These are phyloP conservation scores for Candida sp. DNA, from an alignment of 1,139 yeast genomes.

Conservation along the genomic window DNA sequence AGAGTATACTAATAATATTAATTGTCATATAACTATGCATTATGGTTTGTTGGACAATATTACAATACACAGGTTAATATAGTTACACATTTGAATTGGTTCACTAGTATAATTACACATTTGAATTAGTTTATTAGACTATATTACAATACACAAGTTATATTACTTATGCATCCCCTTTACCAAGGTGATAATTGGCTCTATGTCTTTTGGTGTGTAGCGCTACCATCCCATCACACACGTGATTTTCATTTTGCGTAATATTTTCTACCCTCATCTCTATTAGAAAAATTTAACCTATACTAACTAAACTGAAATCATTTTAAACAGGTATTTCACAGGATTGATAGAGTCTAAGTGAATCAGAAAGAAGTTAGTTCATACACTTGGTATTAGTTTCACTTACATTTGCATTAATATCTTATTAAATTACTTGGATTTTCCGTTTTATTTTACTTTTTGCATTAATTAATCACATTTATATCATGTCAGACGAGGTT, in stretches of 20 bases:
- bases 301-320: neutral
- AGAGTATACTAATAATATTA: no score
- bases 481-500: slow-evolving; percentile 51
- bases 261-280: neutral
- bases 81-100: no score
- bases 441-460: neutral
- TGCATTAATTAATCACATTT: neutral
- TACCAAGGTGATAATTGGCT: no score
- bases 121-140: no score
- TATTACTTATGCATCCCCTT: no score
- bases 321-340: neutral
- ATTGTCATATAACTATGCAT: no score
- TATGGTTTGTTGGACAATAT: no score
- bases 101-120: no score
- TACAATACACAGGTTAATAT: no score
- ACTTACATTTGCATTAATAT: neutral
- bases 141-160: no score
- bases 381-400: neutral
- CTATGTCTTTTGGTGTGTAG: neutral
- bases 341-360: neutral
- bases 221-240: neutral
- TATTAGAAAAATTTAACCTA: neutral
- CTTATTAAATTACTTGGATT: neutral
- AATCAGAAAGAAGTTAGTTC: no score
- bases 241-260: neutral